phyloP scores from a whole-genome alignment of 345 rosid genomes.

The Schrenkiella parvula region DNA sequence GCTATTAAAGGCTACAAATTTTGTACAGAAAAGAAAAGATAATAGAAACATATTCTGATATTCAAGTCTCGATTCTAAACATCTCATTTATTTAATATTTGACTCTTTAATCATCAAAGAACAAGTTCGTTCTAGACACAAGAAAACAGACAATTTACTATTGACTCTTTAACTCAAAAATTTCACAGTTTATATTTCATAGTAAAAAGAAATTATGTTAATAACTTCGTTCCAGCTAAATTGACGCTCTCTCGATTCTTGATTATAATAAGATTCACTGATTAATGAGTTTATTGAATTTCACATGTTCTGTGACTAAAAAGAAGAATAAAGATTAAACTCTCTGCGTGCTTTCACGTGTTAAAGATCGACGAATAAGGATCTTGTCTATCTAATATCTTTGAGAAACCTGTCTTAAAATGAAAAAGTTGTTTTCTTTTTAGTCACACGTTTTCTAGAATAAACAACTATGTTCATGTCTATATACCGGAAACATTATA shows the following conservation, averaged over 20 bases:
- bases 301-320: constrained; percentile 3
- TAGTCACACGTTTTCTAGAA: neutral
- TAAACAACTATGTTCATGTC: neutral
- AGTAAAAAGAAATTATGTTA: neutral
- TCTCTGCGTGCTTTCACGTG: neutral
- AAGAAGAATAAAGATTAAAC: neutral
- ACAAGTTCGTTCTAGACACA: neutral
- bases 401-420: neutral
- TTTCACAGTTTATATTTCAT: neutral
- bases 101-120: neutral
- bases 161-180: neutral
- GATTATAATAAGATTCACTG: too few relatives aligned
- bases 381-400: neutral
- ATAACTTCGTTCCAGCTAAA: neutral
- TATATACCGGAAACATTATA: neutral
- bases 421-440: neutral
- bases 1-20: constrained; percentile 23
- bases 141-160: neutral
- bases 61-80: neutral
- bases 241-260: neutral
- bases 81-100: neutral
- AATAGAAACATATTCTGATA: neutral
- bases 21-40: neutral
- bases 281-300: neutral
- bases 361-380: neutral